phyloP scores from a whole-genome alignment of 129 eudicot genomes.

The Lactuca sativa region DNA sequence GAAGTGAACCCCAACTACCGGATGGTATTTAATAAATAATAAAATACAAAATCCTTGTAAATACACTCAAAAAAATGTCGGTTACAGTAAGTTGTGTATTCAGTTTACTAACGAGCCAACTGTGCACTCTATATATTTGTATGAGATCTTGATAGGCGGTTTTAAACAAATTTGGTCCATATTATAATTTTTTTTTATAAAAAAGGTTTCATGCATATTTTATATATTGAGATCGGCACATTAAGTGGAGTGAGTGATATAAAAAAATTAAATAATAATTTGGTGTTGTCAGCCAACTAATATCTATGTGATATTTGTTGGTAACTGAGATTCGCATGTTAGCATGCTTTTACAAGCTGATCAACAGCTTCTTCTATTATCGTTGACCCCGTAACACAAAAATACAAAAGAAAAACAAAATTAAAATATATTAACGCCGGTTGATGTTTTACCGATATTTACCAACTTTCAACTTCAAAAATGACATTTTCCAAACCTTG shows the following conservation, averaged over 20 bases:
- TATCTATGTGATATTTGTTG: constrained; percentile 21
- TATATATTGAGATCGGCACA: constrained; percentile 5
- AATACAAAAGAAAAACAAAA: not conserved
- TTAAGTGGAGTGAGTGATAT: constrained; percentile 27
- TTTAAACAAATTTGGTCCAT: too few species aligned
- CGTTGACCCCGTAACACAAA: constrained; percentile 17
- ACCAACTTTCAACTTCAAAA: too few species aligned
- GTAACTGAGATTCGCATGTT: constrained; percentile 32
- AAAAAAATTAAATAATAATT: constrained; percentile 12
- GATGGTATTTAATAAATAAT: too few species aligned
- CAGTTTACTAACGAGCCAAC: not conserved
- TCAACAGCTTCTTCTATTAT: constrained; percentile 24
- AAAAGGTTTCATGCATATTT: not conserved
- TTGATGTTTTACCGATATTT: too few species aligned
- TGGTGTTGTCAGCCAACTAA: constrained; percentile 39
- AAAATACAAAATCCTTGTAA: not conserved
- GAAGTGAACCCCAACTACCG: too few species aligned
- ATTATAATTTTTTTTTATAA: too few species aligned
- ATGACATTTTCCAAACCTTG: too few species aligned
- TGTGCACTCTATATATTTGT: too few species aligned
- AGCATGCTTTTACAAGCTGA: constrained; percentile 16
- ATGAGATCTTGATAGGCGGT: too few species aligned
- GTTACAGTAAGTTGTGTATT: too few species aligned
- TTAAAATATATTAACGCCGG: not conserved
- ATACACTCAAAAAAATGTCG: too few species aligned